Evolutionary conservation across 2,329 filamentous ascomycete genomes (phyloP).

Genomic region (Coniochaeta hoffmannii): DNA sequence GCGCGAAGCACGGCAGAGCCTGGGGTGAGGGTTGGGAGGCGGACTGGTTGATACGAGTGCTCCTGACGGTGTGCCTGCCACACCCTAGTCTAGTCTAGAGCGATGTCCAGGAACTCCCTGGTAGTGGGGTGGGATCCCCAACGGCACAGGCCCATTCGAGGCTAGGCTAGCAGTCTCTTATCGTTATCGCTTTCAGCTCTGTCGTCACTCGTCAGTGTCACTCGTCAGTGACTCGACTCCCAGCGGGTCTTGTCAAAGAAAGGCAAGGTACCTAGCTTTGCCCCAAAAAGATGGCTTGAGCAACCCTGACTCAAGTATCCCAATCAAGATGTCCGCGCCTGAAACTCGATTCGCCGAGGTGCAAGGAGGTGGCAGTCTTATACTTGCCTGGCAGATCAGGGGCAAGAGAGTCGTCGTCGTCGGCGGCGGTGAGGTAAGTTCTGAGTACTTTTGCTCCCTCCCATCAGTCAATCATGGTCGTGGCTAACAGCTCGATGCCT

Average conservation of each 20-base stretch:
- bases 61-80: no score
- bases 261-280: neutral
- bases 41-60: no score
- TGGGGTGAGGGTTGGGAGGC: neutral
- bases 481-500: neutral
- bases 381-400: conserved; percentile 91
- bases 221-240: no score
- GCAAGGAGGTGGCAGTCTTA: conserved; percentile 84
- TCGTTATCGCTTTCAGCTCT: neutral
- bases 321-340: conserved; percentile 10
- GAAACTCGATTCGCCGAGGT: conserved; percentile 62
- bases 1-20: neutral
- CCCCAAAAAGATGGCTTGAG: conserved; percentile 16
- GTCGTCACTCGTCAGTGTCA: no score
- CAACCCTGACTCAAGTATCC: conserved; percentile 9
- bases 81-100: no score
- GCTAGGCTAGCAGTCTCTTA: neutral
- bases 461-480: neutral
- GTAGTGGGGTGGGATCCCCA: neutral
- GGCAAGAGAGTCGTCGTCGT: conserved; percentile 87
- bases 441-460: neutral
- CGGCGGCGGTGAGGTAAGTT: conserved; percentile 82
- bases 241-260: no score
- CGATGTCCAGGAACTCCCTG: neutral
- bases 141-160: no score